These are phyloP conservation scores for Stevia rebaudiana DNA, from an alignment of 140 eudicot genomes.

Conservation along the genomic window DNA sequence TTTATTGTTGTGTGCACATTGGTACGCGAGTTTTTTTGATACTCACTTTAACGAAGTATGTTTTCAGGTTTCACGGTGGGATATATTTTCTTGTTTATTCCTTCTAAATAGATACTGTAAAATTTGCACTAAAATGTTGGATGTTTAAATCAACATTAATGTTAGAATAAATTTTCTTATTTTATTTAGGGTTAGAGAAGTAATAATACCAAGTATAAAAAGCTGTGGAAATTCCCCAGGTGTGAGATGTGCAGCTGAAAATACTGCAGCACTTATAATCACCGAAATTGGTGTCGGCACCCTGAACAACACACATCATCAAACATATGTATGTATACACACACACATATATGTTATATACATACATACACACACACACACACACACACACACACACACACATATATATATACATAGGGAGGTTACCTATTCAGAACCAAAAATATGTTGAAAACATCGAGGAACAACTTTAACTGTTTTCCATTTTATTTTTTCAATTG, in stretches of 20 bases:
- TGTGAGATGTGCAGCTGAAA: constrained; percentile 94
- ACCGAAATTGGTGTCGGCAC: constrained; percentile 81
- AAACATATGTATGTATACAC: neutral
- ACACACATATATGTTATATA: neutral
- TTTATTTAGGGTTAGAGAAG: neutral
- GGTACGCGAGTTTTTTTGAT: no score
- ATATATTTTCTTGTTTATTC: neutral
- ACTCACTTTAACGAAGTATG: no score
- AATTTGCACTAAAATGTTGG: neutral
- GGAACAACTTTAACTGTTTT: no score
- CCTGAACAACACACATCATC: constrained; percentile 46
- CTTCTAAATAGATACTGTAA: neutral
- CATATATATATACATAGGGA: neutral
- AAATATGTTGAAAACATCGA: no score
- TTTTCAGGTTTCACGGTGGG: no score
- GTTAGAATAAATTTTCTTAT: neutral
- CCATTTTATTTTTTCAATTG: no score
- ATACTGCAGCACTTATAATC: constrained; percentile 84
- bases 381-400: neutral
- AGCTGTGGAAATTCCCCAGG: constrained; percentile 98
- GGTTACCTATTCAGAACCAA: no score
- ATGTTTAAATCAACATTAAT: neutral
- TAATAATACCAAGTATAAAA: constrained; percentile 70
- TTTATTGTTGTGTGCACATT: no score
- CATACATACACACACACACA: no score